Base-by-base conservation (phyloP, 169 alveolate genomes). In the Plasmodium malariae region DNA sequence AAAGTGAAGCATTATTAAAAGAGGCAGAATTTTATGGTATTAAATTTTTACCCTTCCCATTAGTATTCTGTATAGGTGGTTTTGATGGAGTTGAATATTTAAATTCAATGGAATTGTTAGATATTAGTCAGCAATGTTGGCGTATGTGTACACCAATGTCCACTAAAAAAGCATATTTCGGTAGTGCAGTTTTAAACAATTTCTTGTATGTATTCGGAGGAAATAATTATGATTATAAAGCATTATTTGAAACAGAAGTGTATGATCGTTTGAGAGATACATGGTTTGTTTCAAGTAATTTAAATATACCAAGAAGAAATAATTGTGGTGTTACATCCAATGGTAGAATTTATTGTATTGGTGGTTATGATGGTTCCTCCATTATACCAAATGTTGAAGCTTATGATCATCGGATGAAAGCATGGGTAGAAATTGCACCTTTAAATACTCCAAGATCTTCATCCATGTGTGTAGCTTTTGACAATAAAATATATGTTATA, bases 221-320 rank as follows among this genome's bases (percentile, higher is more conserved):
- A 3, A 97, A 96, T 91, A 96, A 96, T 80, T 87, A 95, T 74
- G 98, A 96, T 92, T 96, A 96, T 93, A 96, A 95, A 90, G 98
- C 98, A n/a, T 93, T 96, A 34, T 95, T 97, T 76, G 98, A 96
- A 73, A 94, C 95, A 17, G 98, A 96, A 93, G 96, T 96, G 59
- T 96, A 95, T 90, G 98, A 96, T 89, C 78, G 97, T 17, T 92
- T 96, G 49, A 88, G 97, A 9, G 98, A 95, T 69, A 72, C 92
- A 7, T 96, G 98, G 98, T 92, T 83, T 74, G 76, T 92, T 28
- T 93, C 89, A 26, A 93, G 97, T 45, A 71, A 96, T 30, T 93
- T 96, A 62, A 93, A 94, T 55, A 88, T 93, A 19, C 97, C 98
- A 7, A 71, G 98, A 67, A 78, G 98, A 48, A 96, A 96, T 93